Percentiles rank a stretch among this genome's conserved stretches.
phyloP scores from a whole-genome alignment of 208 protist species.

The Trypanosoma mega region DNA sequence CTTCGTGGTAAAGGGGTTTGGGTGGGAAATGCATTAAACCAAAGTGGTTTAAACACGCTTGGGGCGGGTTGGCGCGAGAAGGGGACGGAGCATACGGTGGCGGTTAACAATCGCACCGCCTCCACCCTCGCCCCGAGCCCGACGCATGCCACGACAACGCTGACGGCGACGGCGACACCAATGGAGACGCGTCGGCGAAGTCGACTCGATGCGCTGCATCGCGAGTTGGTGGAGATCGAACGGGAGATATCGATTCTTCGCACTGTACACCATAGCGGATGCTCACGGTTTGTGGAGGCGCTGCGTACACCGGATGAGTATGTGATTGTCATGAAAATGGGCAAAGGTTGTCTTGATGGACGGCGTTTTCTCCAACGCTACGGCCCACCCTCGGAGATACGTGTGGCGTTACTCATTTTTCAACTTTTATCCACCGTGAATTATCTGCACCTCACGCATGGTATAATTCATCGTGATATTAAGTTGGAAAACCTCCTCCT shows the following conservation, averaged over 20 bases:
- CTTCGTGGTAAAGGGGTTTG: conserved; percentile 4
- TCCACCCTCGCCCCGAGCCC: too few species aligned
- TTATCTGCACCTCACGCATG: conserved; percentile 68
- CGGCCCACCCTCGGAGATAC: conserved; percentile 56
- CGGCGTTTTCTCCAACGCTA: conserved; percentile 61
- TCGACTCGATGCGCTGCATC: conserved; percentile 8
- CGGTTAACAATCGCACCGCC: too few species aligned
- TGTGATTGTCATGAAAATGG: conserved; percentile 79
- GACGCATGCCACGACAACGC: too few species aligned
- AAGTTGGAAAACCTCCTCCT: conserved; percentile 82
- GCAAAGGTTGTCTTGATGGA: conserved; percentile 56
- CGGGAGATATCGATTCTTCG: conserved; percentile 73
- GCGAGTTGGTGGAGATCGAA: conserved; percentile 65
- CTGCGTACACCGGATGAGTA: conserved; percentile 73
- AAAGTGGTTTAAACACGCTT: too few species aligned
- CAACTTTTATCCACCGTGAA: conserved; percentile 71
- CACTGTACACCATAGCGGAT: conserved; percentile 63
- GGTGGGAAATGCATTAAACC: too few species aligned
- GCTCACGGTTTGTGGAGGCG: conserved; percentile 68
- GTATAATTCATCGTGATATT: conserved; percentile 82
- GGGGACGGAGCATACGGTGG: too few species aligned
- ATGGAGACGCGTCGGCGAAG: background rate
- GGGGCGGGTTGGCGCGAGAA: too few species aligned
- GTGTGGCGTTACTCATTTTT: conserved; percentile 60
- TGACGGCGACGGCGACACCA: too few species aligned